phyloP scores from a whole-genome alignment of 1,284 basidiomycete genomes.

The Moesziomyces sp. region DNA sequence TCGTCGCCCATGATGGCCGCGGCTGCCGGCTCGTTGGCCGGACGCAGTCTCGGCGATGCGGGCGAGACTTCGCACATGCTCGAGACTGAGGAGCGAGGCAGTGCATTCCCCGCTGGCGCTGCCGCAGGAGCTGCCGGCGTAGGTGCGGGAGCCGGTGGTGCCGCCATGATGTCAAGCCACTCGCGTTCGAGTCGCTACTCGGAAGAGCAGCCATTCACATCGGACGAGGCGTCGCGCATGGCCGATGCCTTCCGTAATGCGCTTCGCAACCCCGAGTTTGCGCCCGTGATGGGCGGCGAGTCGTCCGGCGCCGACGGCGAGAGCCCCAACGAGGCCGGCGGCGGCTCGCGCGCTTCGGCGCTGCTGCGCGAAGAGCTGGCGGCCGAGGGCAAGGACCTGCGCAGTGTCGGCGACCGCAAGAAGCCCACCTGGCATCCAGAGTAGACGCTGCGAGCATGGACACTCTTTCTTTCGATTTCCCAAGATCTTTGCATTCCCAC shows the following conservation, averaged over 20 bases:
- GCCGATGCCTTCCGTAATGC: slow-evolving; percentile 56
- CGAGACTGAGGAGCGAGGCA: slow-evolving; percentile 17
- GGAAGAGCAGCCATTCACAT: slow-evolving; percentile 49
- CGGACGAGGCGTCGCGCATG: slow-evolving; percentile 58
- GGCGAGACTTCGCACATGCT: slow-evolving; percentile 48
- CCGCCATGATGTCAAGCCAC: slow-evolving; percentile 26
- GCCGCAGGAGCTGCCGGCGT: slow-evolving; percentile 1
- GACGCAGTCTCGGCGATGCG: slow-evolving; percentile 16
- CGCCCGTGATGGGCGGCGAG: slow-evolving; percentile 26
- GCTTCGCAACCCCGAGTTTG: slow-evolving; percentile 53
- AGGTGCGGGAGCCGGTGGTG: slow-evolving; percentile 22
- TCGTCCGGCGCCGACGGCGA: slow-evolving; percentile 32
- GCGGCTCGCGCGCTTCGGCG: slow-evolving; percentile 20
- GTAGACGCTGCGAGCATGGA: slow-evolving; percentile 10
- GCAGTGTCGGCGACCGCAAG: slow-evolving; percentile 48
- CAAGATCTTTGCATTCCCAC: neutral
- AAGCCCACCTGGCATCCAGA: slow-evolving; percentile 51
- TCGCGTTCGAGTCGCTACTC: slow-evolving; percentile 32
- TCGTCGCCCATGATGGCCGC: slow-evolving; percentile 54
- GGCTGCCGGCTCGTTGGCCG: slow-evolving; percentile 38
- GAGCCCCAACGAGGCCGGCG: slow-evolving; percentile 26
- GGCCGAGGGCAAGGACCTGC: slow-evolving; percentile 51
- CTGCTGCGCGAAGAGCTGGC: slow-evolving; percentile 53
- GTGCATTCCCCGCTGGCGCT: slow-evolving; percentile 6
- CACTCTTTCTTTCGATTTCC: neutral